These are phyloP conservation scores for Ophiocordyceps camponoti-saundersi DNA, from an alignment of 2,329 filamentous ascomycete species.

Conservation along the genomic window DNA sequence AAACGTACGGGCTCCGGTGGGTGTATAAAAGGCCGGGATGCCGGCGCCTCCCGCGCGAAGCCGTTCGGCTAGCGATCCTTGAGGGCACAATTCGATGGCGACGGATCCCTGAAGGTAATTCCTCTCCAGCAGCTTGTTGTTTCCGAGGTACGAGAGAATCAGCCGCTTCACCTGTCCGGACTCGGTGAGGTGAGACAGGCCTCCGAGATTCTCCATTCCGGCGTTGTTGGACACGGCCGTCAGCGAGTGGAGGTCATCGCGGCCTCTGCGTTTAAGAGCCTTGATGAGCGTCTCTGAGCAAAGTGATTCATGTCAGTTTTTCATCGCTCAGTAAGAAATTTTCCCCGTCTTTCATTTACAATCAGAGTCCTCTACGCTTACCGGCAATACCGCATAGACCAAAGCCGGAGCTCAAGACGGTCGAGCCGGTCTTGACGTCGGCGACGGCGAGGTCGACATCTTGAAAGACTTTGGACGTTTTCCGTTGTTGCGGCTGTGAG, in stretches of 20 bases:
- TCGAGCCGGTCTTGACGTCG: conserved; percentile 66
- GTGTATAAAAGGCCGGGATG: conserved; percentile 87
- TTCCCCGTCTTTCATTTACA: background rate
- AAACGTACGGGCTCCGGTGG: conserved; percentile 68
- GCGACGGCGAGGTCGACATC: conserved; percentile 50
- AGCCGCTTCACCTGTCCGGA: conserved; percentile 81
- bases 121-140: conserved; percentile 83
- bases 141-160: conserved; percentile 84
- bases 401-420: conserved; percentile 65
- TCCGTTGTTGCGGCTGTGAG: conserved; percentile 7
- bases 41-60: conserved; percentile 77
- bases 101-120: conserved; percentile 82
- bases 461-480: conserved; percentile 28
- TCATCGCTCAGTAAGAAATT: too few relatives aligned
- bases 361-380: conserved; percentile 14
- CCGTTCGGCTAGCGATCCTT: conserved; percentile 80
- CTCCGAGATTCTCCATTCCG: conserved; percentile 64
- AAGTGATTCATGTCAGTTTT: too few relatives aligned
- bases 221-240: conserved; percentile 93
- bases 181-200: conserved; percentile 59
- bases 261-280: conserved; percentile 56
- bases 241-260: conserved; percentile 53
- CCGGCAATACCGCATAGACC: conserved; percentile 72
- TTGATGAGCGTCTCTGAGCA: conserved; percentile 50
- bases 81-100: conserved; percentile 79